These are phyloP conservation scores for Ogataea hybrid DNA, from an alignment of 1,139 yeast species.

Conservation along the genomic window DNA sequence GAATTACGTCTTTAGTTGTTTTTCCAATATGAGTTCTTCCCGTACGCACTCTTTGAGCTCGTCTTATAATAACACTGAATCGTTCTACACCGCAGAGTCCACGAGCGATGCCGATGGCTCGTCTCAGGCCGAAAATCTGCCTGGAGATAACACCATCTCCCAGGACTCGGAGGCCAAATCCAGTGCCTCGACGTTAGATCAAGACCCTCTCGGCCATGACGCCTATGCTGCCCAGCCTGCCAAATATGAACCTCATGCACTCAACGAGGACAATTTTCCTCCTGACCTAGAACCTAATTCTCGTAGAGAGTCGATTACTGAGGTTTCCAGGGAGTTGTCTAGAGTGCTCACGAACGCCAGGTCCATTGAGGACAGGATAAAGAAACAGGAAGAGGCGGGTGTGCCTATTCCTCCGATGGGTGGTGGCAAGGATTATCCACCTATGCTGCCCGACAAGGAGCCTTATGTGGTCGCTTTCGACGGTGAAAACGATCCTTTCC, in stretches of 20 bases:
- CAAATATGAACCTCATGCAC: slow-evolving; percentile 6
- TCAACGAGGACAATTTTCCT: not conserved
- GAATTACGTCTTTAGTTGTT: too few species aligned
- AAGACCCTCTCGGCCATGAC: slow-evolving; percentile 5
- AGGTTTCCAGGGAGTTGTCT: slow-evolving; percentile 26
- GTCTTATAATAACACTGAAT: slow-evolving; percentile 12
- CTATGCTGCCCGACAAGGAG: slow-evolving; percentile 47
- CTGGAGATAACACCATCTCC: not conserved
- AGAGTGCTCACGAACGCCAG: slow-evolving; percentile 31
- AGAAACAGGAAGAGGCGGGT: slow-evolving; percentile 26
- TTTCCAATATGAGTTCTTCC: not conserved
- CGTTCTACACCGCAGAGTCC: slow-evolving; percentile 18
- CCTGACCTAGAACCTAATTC: slow-evolving; percentile 3
- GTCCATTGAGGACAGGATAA: slow-evolving; percentile 21
- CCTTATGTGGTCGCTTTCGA: slow-evolving; percentile 56
- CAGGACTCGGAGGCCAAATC: not conserved
- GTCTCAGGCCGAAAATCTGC: not conserved
- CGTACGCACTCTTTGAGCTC: slow-evolving; percentile 13
- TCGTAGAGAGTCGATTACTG: slow-evolving; percentile 22
- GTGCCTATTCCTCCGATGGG: slow-evolving; percentile 55
- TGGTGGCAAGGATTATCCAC: slow-evolving; percentile 52
- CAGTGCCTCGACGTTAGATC: slow-evolving; percentile 7
- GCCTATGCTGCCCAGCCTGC: slow-evolving; percentile 6
- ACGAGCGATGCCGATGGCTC: not conserved
- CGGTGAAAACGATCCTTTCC: slow-evolving; percentile 59